Evolutionary conservation across 2,329 filamentous ascomycete species (phyloP), one percentile per base, ranked within the genome.

Genomic region (Stachybotrys chlorohalonatus): DNA sequence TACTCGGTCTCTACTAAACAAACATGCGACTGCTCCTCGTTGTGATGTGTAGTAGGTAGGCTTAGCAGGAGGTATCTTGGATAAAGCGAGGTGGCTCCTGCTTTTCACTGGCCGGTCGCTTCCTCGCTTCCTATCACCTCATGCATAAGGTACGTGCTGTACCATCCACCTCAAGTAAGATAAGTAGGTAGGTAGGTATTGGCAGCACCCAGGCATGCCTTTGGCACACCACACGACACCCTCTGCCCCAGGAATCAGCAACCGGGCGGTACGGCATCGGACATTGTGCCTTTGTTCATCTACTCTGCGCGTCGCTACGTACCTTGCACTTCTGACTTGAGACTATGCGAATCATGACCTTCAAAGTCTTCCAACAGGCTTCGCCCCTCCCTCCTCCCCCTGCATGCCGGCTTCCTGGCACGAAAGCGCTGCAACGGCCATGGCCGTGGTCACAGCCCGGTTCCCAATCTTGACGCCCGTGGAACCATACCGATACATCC

Each of bases 401-500:
- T 42, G 36, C 36, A 42, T 42, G 36, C 13, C 36, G 36, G 36
- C 36, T 47, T 47, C 46, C 13, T 50, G 48, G 13, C 15, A 13
- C 31, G 49, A 51, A n/a, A 51, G 49, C 15, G 49, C 49, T 16
- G 49, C 49, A 11, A 51, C 31, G 6, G 49, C 49, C 49, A 51
- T 51, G n/a, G 49, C 49, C 7, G 49, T 51, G 8, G 49, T 51
- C 24, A 51, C 49, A n/a, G 49, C 49, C 7, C 49, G 49, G 30
- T 51, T 51, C 6, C 49, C 49, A 9, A 51, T 7, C 49, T 36
- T 6, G 15, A 51, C 49, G 5, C 49, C 49, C 30, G 49, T 51
- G 11, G 49, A 51, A n/a, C 49, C 49, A 32, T 51, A 51, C 11
- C 49, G 49, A 51, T 51, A 51, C 49, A 51, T 51, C 49, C 49